Evolutionary conservation across 2,329 filamentous ascomycete species (phyloP).

Genomic region (Alternaria triticimaculans): DNA sequence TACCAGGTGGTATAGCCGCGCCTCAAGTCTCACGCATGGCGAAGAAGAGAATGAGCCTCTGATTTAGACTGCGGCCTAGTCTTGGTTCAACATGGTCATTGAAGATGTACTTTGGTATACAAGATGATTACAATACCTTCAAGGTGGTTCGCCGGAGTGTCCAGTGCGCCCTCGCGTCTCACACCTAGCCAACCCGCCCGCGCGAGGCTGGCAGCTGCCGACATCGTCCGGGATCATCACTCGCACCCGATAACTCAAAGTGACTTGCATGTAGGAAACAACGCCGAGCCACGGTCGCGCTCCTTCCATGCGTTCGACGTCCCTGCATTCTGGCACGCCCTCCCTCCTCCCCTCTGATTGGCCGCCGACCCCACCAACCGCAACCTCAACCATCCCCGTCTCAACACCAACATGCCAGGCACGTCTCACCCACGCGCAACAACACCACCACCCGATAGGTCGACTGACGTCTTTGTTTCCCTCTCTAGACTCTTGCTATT

Average conservation of each 20-base stretch:
- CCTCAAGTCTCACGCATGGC: background rate
- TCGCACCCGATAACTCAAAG: background rate
- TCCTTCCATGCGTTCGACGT: constrained; percentile 17
- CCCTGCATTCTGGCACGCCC: constrained; percentile 43
- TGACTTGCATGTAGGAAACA: constrained; percentile 7
- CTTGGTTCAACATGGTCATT: background rate
- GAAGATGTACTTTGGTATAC: background rate
- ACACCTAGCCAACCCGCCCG: background rate
- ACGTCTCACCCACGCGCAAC: constrained; percentile 39
- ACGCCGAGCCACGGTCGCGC: constrained; percentile 3
- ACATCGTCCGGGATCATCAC: constrained; percentile 20
- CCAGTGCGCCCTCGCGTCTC: background rate
- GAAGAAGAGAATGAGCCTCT: background rate
- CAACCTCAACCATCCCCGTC: constrained; percentile 29
- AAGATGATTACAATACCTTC: background rate
- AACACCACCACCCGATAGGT: constrained; percentile 40
- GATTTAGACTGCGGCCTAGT: rapidly evolving
- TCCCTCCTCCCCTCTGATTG: constrained; percentile 34
- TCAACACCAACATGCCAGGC: constrained; percentile 43
- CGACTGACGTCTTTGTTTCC: constrained; percentile 2
- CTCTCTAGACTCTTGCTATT: constrained; percentile 3
- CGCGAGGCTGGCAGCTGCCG: constrained; percentile 12
- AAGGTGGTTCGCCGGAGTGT: background rate
- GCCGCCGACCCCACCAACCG: constrained; percentile 18
- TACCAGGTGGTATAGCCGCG: background rate